phyloP scores from a whole-genome alignment of 345 rosid species.

The Dimocarpus longan region DNA sequence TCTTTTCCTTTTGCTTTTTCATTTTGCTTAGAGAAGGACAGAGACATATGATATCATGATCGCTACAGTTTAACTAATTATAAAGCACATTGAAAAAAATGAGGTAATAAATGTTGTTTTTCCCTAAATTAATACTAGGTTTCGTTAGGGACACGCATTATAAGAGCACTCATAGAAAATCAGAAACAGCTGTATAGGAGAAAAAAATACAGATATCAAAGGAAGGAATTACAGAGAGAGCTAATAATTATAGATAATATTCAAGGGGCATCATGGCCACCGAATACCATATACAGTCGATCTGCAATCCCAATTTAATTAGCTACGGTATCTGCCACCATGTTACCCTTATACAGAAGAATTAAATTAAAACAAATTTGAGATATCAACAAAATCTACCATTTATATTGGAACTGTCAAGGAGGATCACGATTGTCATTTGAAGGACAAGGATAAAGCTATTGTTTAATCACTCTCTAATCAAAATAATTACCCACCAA shows the following conservation, averaged over 20 bases:
- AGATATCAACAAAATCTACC: background rate
- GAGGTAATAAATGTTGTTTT: background rate
- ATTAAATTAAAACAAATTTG: background rate
- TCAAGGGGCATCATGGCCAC: too few species aligned
- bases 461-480: too few species aligned
- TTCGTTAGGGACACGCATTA: too few species aligned
- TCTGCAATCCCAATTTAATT: too few species aligned
- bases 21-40: background rate
- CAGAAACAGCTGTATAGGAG: background rate
- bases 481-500: too few species aligned
- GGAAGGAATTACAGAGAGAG: background rate
- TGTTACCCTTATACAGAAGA: too few species aligned
- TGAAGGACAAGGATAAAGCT: background rate
- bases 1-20: slow-evolving; percentile 8
- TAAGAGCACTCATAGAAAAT: too few species aligned
- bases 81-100: background rate
- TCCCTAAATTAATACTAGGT: too few species aligned
- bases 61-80: background rate
- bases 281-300: too few species aligned
- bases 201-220: background rate
- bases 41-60: background rate
- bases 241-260: too few species aligned
- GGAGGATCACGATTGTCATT: background rate
- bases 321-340: too few species aligned
- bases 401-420: background rate